A percentile compares a stretch with the other conserved stretches of the same genome.
These are phyloP conservation scores for Podaxis rugospora DNA, from an alignment of 768 basidiomycete species.

Conservation along the genomic window DNA sequence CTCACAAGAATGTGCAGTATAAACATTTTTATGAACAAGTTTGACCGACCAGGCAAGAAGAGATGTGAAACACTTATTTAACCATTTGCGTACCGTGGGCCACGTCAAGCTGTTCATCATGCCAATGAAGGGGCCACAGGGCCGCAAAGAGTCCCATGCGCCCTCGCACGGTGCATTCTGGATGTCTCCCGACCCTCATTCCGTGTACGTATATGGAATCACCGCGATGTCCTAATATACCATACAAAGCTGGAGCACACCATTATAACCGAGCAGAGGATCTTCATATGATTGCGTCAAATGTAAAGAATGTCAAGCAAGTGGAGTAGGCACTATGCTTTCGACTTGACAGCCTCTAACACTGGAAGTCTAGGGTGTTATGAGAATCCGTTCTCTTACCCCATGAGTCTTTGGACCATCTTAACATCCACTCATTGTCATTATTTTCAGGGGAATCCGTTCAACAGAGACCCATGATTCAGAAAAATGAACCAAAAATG, in stretches of 20 bases:
- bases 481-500: not conserved
- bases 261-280: not conserved
- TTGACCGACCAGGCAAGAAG: not conserved
- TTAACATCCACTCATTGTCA: not conserved
- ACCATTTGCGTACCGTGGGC: not conserved
- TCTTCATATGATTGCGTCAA: conserved; percentile 1
- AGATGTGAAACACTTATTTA: not conserved
- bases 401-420: not conserved
- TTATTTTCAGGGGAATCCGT: not conserved
- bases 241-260: not conserved
- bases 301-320: not conserved
- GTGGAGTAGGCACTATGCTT: not conserved
- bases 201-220: not conserved
- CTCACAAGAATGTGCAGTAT: not conserved
- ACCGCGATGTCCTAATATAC: not conserved
- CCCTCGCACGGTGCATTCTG: not conserved
- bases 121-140: not conserved
- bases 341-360: not conserved
- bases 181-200: not conserved
- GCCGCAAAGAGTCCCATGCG: not conserved
- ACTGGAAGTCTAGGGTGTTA: not conserved
- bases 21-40: not conserved
- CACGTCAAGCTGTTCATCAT: not conserved
- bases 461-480: not conserved
- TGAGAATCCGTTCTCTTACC: not conserved